Evolutionary conservation across 2,329 filamentous ascomycete species (phyloP).

Genomic region (Erysiphe pisi): DNA sequence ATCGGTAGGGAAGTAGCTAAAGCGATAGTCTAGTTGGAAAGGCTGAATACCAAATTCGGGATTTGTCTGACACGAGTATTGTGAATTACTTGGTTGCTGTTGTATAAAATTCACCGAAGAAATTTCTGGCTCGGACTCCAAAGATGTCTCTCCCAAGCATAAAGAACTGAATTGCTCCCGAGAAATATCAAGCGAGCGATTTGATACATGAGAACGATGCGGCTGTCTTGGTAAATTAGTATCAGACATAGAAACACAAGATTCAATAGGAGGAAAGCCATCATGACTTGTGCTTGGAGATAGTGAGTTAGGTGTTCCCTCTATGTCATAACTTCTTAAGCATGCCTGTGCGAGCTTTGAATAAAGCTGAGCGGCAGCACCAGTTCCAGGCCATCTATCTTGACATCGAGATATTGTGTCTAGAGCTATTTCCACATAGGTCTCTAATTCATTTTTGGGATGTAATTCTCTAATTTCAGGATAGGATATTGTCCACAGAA

Average conservation of each 20-base stretch:
- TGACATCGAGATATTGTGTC: slow-evolving; percentile 70
- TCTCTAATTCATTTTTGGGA: slow-evolving; percentile 61
- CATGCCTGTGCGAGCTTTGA: slow-evolving; percentile 75
- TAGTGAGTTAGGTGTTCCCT: slow-evolving; percentile 43
- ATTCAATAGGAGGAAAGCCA: not conserved
- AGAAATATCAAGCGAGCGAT: slow-evolving; percentile 38
- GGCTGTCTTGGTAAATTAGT: slow-evolving; percentile 41
- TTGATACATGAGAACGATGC: slow-evolving; percentile 35
- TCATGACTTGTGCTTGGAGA: slow-evolving; percentile 38
- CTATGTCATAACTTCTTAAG: slow-evolving; percentile 70
- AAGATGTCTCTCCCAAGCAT: slow-evolving; percentile 48
- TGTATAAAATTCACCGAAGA: slow-evolving; percentile 30
- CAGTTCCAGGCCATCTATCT: slow-evolving; percentile 83
- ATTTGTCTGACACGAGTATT: slow-evolving; percentile 43
- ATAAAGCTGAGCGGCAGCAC: slow-evolving; percentile 74
- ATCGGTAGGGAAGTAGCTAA: slow-evolving; percentile 56
- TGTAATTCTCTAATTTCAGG: slow-evolving; percentile 66
- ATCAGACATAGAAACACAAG: slow-evolving; percentile 38
- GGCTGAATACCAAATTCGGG: slow-evolving; percentile 55
- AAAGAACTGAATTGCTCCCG: slow-evolving; percentile 47
- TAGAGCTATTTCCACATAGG: slow-evolving; percentile 61
- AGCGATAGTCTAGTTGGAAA: slow-evolving; percentile 46
- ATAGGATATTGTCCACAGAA: slow-evolving; percentile 87
- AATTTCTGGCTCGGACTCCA: slow-evolving; percentile 38
- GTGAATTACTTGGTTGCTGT: slow-evolving; percentile 43